Base-by-base conservation (phyloP, 768 basidiomycete species). In the Sistotremastrum niveocremeum region DNA sequence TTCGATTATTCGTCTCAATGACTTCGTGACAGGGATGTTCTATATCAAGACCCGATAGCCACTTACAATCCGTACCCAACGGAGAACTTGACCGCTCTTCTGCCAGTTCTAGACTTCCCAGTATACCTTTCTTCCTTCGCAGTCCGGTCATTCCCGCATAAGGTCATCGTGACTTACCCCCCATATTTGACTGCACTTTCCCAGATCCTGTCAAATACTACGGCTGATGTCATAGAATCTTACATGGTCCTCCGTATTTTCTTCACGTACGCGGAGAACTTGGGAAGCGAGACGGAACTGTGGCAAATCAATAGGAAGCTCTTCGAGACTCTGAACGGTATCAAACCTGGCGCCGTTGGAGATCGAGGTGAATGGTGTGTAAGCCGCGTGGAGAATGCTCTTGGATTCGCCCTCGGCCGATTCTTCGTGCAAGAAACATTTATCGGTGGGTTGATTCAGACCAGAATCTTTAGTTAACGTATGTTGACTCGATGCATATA, bases 341-440 rank as follows among this genome's bases (percentile, higher is more conserved):
- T 94, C 56, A 87, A 90, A 65, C 82, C 83, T 51, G 95, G 93
- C 30, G 81, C 79, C 1, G 67, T 84, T 32, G 80, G 81, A 37
- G 85, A 93, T 54, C 74, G 95, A 28, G 73, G 79, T 29, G 86
- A 94, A 54, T 81, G 80, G 53, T 98, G 94, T 57, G 71, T 90
- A 44, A 70, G 68, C 1, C 68, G 69, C 52, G 78, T 91, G 1
- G 84, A 90, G 54, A 57, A 65, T 37, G 73, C 74, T 2, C 70
- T 94, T 46, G 94, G 94, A n/a, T 93, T 87, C 60, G 83, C 89
- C 5, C 74, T 83, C 32, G 93, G 94, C 2, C 72, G 86, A 51
- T 87, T 83, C 61, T 98, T 91, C 57, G 89, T 93, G 44, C 76
- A 86, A 44, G 74, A 79, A 59, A 83, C 83, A 0, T 93, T 93